Evolutionary conservation across 768 basidiomycete genomes (phyloP), one percentile per base, ranked within the genome.

Genomic region (Chalciporus sphaerocephalus): DNA sequence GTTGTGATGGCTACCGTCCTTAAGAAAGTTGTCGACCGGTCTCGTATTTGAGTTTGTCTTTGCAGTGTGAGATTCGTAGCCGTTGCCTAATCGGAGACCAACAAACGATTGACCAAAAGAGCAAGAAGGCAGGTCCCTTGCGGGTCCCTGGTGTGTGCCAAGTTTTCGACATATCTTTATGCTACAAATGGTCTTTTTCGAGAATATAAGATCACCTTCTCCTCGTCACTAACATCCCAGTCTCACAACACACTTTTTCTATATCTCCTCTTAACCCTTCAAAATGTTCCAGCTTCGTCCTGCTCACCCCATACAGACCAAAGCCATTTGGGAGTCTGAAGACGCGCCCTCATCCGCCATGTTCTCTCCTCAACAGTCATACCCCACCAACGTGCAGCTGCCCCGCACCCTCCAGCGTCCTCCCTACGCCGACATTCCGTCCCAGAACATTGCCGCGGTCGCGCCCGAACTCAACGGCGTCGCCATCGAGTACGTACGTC

Each of bases 381-480:
- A 43, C 42, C 63, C 58, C 35, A 50, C 54, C 41, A 68, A 60
- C 53, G 73, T 88, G 10, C 82, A 87, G 54, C 78, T 90, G 18
- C 87, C 86, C n/a, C 78, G 86, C 44, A 79, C 71, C 32, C 80
- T 90, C 40, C 69, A 76, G 24, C 78, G 85, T 10, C 86, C 87
- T 5, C 64, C 72, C 2, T 82, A 76, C 52, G 57, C 69, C 32
- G 78, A 81, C 46, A 74, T 87, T 32, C 72, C 79, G 30, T 68
- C 72, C 37, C 79, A 80, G 32, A 76, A 74, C 30, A 54, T 87
- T 28, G 56, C 61, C 3, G 74, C 82, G n/a, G 67, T 79, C 46
- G 78, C 78, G 25, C 74, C 79, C 18, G 70, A 67, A 9, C 66
- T 84, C 8, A 64, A 47, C 6, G 72, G 72, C 16, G 69, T 76